Percentiles rank a stretch among this genome's conserved stretches.
Evolutionary conservation across 345 rosid genomes (phyloP).

Genomic region (Pseudoturritis turrita): DNA sequence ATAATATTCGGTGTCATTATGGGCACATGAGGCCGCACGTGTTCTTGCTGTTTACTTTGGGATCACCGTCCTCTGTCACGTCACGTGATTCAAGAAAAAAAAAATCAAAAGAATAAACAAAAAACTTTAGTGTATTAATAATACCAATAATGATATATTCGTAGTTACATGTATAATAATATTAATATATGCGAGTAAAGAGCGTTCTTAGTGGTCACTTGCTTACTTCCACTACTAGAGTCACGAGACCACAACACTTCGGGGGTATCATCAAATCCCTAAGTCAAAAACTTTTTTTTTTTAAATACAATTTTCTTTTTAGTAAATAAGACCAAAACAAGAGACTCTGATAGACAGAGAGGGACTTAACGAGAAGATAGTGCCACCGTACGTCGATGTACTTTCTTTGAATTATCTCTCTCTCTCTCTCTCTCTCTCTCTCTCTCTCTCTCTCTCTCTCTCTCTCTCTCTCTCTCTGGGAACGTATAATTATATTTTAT

Average conservation of each 20-base stretch:
- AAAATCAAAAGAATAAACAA: constrained; percentile 18
- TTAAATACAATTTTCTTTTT: neutral
- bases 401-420: neutral
- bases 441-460: neutral
- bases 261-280: constrained; percentile 9
- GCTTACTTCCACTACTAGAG: constrained; percentile 27
- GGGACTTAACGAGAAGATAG: neutral
- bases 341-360: constrained; percentile 3
- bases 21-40: constrained; percentile 60
- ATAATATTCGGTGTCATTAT: constrained; percentile 31
- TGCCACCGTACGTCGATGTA: constrained; percentile 28
- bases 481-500: neutral
- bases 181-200: neutral
- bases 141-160: constrained; percentile 10
- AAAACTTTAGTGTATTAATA: neutral
- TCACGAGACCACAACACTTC: constrained; percentile 28
- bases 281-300: neutral
- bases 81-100: constrained; percentile 47
- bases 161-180: neutral
- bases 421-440: neutral
- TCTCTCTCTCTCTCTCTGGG: neutral
- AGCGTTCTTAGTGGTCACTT: constrained; percentile 33
- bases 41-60: constrained; percentile 46
- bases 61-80: constrained; percentile 46
- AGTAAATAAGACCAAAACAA: neutral